phyloP scores from a whole-genome alignment of 768 basidiomycete species.

The Cystofilobasidium capitatum region DNA sequence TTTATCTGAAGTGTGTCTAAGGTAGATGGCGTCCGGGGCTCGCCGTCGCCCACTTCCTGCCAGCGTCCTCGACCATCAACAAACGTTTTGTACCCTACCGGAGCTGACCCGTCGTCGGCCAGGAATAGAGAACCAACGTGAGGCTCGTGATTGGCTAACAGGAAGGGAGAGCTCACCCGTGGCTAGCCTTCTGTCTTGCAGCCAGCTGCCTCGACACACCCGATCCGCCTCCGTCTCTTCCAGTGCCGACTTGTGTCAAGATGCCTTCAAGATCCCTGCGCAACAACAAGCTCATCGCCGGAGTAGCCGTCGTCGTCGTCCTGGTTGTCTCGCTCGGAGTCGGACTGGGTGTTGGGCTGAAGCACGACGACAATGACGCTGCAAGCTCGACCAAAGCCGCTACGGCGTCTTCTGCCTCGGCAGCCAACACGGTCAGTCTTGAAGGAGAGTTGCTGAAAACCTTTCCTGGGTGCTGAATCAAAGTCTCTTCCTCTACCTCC shows the following conservation, averaged over 20 bases:
- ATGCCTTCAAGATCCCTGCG: background rate
- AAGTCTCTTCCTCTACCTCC: background rate
- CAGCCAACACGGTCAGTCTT: background rate
- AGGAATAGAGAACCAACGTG: background rate
- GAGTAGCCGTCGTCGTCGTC: constrained; percentile 13
- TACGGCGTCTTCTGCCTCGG: background rate
- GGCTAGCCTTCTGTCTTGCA: too few relatives aligned
- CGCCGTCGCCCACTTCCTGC: too few relatives aligned
- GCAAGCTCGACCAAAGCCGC: background rate
- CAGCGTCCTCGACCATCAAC: too few relatives aligned
- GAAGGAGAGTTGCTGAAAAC: too few relatives aligned
- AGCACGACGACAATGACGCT: background rate
- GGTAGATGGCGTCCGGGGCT: too few relatives aligned
- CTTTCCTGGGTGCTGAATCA: background rate
- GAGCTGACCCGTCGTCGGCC: too few relatives aligned
- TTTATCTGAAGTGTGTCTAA: too few relatives aligned
- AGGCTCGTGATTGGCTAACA: background rate
- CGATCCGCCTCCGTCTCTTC: background rate
- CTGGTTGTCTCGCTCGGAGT: constrained; percentile 27
- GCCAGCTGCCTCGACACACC: background rate
- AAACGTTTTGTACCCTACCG: too few relatives aligned
- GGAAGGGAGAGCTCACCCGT: too few relatives aligned
- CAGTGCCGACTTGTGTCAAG: background rate
- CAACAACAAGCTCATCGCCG: background rate
- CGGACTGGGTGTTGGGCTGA: constrained; percentile 27